Percentiles rank a stretch among this genome's conserved stretches.
Evolutionary conservation across 1,284 basidiomycete species (phyloP).

Genomic region (Ceratobasidium sp.): DNA sequence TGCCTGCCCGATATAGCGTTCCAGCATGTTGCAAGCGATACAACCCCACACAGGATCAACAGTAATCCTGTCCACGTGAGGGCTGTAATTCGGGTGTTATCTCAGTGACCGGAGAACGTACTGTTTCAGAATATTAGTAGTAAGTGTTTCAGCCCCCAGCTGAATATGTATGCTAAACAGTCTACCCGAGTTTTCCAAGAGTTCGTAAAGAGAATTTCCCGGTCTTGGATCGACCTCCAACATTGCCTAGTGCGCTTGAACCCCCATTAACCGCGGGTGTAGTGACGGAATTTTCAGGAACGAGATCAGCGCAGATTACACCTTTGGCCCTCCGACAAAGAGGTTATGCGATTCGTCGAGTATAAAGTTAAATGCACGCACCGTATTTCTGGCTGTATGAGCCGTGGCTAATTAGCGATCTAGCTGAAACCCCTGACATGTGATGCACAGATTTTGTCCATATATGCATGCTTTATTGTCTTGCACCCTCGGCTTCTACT

Average conservation of each 20-base stretch:
- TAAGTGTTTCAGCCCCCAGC: not conserved
- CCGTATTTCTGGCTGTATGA: slow-evolving; percentile 1
- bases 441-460: not conserved
- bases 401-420: slow-evolving; percentile 2
- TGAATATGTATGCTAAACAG: slow-evolving; percentile 1
- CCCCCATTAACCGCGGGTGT: not conserved
- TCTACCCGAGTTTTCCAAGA: not conserved
- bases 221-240: not conserved
- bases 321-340: not conserved
- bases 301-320: not conserved
- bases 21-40: not conserved
- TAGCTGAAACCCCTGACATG: not conserved
- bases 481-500: not conserved
- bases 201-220: not conserved
- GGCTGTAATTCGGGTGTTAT: not conserved
- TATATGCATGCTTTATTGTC: not conserved
- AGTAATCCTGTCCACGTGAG: slow-evolving; percentile 12
- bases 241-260: not conserved
- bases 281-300: slow-evolving; percentile 11
- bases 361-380: not conserved
- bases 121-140: not conserved
- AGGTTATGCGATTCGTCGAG: not conserved
- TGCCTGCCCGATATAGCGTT: not conserved
- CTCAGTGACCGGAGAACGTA: not conserved
- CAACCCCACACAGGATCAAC: not conserved